Base-by-base conservation (phyloP, 2,329 filamentous ascomycete genomes). In the Chaetomiaceae sp. region DNA sequence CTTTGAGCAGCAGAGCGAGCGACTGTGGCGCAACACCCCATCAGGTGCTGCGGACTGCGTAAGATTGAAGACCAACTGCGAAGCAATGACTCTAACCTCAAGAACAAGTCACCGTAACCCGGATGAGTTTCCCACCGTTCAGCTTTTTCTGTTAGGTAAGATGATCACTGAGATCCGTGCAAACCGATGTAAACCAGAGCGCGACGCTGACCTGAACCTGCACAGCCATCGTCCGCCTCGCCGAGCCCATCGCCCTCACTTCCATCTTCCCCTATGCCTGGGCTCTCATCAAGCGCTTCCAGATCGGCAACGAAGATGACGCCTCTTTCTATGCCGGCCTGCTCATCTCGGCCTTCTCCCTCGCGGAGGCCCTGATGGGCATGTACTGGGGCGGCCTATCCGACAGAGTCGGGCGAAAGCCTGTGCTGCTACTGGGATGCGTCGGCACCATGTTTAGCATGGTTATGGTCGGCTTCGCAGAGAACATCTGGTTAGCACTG, bases 261-360 rank as follows among this genome's bases (percentile, higher is more conserved):
- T 94, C 89, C 65, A 94, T 96, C 70, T 95, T 92, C 64, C 91
- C 91, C 18, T 96, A 96, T 70, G 89, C 89, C 55, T 95, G 87
- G 87, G 80, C 86, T 55, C 83, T 92, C 61, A 85, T 92, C 61
- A 88, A 88, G 70, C 78, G 83, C 62, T 90, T 90, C 69, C 66
- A 88, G 36, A 78, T 91, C 61, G 87, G 86, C 57, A 78, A 81
- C 62, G 81, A 84, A 61, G 75, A 81, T 71, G 82, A 91, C 81
- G 88, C 89, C 56, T 95, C 85, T 33, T 92, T 89, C 72, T 95
- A 95, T 71, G 87, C 91, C 27, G 91, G 91, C 46, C 75, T 94
- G 60, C 82, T 95, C 68, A 90, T 95, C 62, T 92, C 90, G 11
- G 85, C 90, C 63, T 95, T 90, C 73, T 87, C 87, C 57, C 80